Conservation (phyloP, 2,329 filamentous ascomycete species). For the Thelonectria rubi region DNA sequence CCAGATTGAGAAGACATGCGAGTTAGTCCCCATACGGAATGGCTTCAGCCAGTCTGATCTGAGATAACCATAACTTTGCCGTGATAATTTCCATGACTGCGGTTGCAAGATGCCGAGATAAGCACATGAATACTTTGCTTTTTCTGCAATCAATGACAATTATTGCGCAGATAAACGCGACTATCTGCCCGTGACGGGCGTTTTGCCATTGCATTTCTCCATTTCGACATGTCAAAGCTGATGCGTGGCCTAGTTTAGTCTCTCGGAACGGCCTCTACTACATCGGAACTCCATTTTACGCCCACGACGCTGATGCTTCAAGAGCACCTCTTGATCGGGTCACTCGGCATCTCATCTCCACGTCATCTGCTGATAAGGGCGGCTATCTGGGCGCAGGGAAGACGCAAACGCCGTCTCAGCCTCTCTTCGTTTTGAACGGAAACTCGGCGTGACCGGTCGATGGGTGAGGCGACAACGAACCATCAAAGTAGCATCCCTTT, state of each 20-base stretch:
- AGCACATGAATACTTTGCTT: not conserved
- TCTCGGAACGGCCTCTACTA: constrained; percentile 3
- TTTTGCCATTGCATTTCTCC: not conserved
- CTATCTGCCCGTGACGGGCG: not conserved
- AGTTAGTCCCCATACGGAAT: constrained; percentile 1
- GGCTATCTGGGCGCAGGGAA: constrained; percentile 2
- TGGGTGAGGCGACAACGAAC: not conserved
- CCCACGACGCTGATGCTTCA: not conserved
- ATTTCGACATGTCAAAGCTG: not conserved
- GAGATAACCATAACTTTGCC: constrained; percentile 1
- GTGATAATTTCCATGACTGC: constrained; percentile 4
- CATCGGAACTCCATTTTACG: constrained; percentile 7
- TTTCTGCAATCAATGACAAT: not conserved
- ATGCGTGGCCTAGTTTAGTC: not conserved
- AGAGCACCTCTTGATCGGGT: constrained; percentile 1
- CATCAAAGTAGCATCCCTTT: not conserved
- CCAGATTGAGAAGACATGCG: constrained; percentile 13
- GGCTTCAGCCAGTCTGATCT: not conserved
- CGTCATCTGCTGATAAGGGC: constrained; percentile 11
- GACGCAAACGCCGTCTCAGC: not conserved
- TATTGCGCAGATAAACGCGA: not conserved
- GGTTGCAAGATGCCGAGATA: constrained; percentile 13
- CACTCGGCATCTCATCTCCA: constrained; percentile 6
- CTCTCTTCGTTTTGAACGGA: not conserved
- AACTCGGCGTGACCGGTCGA: not conserved